Evolutionary conservation across 75 land plant genomes (phyloP), one percentile per base, ranked within the genome.

Genomic region (Larix kaempferi): DNA sequence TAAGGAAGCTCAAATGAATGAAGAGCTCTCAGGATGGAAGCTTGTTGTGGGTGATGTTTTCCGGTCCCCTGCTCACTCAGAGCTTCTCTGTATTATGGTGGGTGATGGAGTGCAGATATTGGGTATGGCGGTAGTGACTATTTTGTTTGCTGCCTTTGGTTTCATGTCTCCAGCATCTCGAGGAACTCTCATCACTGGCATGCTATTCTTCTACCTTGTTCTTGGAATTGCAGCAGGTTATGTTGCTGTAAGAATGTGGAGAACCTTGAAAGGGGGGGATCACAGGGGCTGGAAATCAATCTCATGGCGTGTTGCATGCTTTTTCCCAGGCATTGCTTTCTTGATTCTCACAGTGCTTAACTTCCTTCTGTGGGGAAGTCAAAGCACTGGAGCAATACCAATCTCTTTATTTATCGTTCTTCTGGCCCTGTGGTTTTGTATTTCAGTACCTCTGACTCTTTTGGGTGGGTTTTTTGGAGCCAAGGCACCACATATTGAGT

Each of bases 21-120:
- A 88, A 73, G 90, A 88, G 77, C 80, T 88, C 14, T 88, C 88
- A 15, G 90, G 90, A 37, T 88, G 90, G 90, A 88, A 88, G 80
- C 73, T 88, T 63, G 88, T 88, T 12, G 89, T 89, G 0, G 89
- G 89, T 3, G 91, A 89, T 69, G 91, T 89, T 5, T 89, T 89
- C 73, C 76, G 90, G 37, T 81, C 91, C 16, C 91, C 90, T 17
- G 33, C 39, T 19, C 77, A 80, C 55, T 64, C 87, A n/a, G 19
- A 74, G 73, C 83, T 89, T 12, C 85, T 89, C 16, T 89, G 91
- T 55, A 75, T 88, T 26, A 82, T 89, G 85, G 82, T 89, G 54
- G 90, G 90, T 89, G 73, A 84, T 77, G 89, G 91, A 58, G 84
- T 86, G 25, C 86, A 89, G 71, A 89, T 86, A 49, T 72, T 81